These are phyloP conservation scores for Begonia fuchsioides DNA, from an alignment of 306 rosid species.

Conservation along the genomic window DNA sequence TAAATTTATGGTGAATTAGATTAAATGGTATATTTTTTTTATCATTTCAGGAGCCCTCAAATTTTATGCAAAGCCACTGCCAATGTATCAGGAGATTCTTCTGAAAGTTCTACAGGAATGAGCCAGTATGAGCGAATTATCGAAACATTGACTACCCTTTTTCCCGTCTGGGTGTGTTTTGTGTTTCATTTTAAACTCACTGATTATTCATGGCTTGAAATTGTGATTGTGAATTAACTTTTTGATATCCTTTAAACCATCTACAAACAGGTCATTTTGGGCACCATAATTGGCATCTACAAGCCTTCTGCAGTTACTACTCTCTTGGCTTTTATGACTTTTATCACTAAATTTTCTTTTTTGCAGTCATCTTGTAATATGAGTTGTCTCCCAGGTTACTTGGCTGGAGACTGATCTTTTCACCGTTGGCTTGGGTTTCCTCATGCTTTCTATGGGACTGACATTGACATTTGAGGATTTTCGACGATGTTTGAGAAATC, in stretches of 20 bases:
- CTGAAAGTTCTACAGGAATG: slow-evolving; percentile 27
- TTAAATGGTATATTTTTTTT: slow-evolving; percentile 3
- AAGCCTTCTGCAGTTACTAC: slow-evolving; percentile 66
- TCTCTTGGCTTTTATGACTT: slow-evolving; percentile 11
- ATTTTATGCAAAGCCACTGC: slow-evolving; percentile 43
- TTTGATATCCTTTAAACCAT: slow-evolving; percentile 4
- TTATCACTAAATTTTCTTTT: slow-evolving; percentile 10
- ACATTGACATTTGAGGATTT: slow-evolving; percentile 91
- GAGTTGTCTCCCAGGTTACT: slow-evolving; percentile 46
- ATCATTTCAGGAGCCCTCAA: slow-evolving; percentile 33
- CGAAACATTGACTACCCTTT: slow-evolving; percentile 76
- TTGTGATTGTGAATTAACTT: not conserved
- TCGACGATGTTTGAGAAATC: slow-evolving; percentile 75
- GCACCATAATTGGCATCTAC: slow-evolving; percentile 65
- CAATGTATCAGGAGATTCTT: slow-evolving; percentile 49
- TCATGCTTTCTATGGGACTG: slow-evolving; percentile 95
- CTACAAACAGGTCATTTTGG: slow-evolving; percentile 58
- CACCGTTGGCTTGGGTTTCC: slow-evolving; percentile 79
- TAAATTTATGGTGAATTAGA: not conserved
- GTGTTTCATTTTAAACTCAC: not conserved
- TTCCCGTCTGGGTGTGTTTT: slow-evolving; percentile 77
- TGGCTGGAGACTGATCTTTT: slow-evolving; percentile 89
- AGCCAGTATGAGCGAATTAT: slow-evolving; percentile 53
- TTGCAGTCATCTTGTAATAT: slow-evolving; percentile 8
- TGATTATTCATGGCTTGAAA: not conserved